Evolutionary conservation across 306 rosid genomes (phyloP), one percentile per base, ranked within the genome.

Genomic region (Erythrophleum fordii): DNA sequence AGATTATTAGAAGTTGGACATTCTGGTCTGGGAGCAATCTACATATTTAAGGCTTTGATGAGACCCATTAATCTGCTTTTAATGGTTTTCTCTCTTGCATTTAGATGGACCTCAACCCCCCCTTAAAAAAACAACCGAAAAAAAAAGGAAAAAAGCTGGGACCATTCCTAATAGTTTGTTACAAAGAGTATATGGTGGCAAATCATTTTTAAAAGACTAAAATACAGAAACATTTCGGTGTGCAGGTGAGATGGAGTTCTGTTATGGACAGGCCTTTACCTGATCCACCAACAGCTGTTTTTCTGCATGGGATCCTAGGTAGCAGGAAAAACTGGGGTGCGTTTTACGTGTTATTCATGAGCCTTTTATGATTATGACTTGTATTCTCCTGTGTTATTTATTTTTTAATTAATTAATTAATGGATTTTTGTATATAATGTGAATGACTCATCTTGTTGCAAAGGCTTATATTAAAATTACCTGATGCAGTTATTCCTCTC

Each of bases 251-350:
- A 72, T 95, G 98, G 99, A 90, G 94, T 86, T 86, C 95, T 71
- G 90, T 87, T 34, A 58, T 80, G 91, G 97, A 90, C 67, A 84
- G 73, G 59, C 81, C 92, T 73, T 28, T 85, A 41, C 93, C 93
- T 41, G 97, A 89, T 53, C 91, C 99, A 53, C 97, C 98, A 60
- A 95, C 99, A 37, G 99, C 98, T 80, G 94, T 95, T 81, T 90
- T 95, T 77, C 88, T 93, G 49, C 98, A 93, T 85, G 99, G 99
- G 42, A 91, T 93, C 85, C 85, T 93, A 13, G 98, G 99, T 34
- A 85, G 94, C 91, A 88, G 97, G 83, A 95, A 93, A 88, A 95
- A 93, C 69, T 95, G 98, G 99, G 99, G 99, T 95, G 80, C 0
- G 96, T 53, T 62, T 51, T 41, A 51, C 44, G n/a, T 73, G 60